Evolutionary conservation across 2,329 filamentous ascomycete species (phyloP).

Genomic region (Colletotrichum acutatum): DNA sequence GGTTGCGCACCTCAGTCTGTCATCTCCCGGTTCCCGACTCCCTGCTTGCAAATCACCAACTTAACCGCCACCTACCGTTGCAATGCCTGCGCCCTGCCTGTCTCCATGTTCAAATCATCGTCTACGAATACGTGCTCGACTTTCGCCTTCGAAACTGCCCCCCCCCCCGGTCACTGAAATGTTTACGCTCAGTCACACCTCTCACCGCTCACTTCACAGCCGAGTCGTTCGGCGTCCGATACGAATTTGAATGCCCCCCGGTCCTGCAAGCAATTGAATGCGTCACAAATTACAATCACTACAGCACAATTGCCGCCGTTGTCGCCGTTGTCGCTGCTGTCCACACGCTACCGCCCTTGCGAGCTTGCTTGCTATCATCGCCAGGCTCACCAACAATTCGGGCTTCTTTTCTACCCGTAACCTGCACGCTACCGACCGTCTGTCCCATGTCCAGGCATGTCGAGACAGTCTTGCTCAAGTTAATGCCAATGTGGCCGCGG

Average conservation of each 20-base stretch:
- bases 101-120: neutral
- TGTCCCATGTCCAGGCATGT: neutral
- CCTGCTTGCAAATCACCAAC: conserved; percentile 1
- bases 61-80: conserved; percentile 13
- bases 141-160: neutral
- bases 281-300: neutral
- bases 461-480: neutral
- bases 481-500: conserved; percentile 6
- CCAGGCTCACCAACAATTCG: neutral
- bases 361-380: neutral
- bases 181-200: neutral
- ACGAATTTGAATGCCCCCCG: neutral
- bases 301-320: neutral
- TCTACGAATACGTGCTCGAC: neutral
- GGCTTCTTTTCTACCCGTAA: neutral
- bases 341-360: too few relatives aligned
- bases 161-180: conserved; percentile 4
- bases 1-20: too few relatives aligned
- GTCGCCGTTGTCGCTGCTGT: neutral
- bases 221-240: conserved; percentile 28
- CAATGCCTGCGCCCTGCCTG: neutral
- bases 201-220: conserved; percentile 23
- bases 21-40: neutral
- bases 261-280: conserved; percentile 14
- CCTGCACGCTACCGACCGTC: neutral